Conservation (phyloP, 768 basidiomycete species). For the Termitomyces sp. region DNA sequence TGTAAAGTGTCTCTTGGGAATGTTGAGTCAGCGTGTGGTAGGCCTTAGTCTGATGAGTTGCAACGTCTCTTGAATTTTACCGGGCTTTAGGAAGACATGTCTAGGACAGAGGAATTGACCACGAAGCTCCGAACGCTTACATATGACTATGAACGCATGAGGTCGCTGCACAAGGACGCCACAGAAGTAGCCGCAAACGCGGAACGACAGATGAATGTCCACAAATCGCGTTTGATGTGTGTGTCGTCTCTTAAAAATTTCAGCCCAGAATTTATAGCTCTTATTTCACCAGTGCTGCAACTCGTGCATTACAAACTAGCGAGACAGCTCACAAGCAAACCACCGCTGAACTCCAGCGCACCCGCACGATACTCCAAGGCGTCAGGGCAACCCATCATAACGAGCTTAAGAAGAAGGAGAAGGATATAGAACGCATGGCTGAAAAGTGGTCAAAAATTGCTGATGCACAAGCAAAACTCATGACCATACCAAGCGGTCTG, state of each 20-base stretch:
- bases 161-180: conserved; percentile 56
- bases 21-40: conserved; percentile 78
- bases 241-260: conserved; percentile 23
- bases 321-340: conserved; percentile 73
- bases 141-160: conserved; percentile 79
- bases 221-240: conserved; percentile 71
- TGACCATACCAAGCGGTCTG: conserved; percentile 46
- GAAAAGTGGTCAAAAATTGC: conserved; percentile 74
- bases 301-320: conserved; percentile 51
- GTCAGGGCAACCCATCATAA: conserved; percentile 64
- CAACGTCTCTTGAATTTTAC: background rate
- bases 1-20: conserved; percentile 70
- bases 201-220: conserved; percentile 72
- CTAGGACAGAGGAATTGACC: conserved; percentile 69
- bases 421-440: conserved; percentile 68
- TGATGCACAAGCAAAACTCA: conserved; percentile 63
- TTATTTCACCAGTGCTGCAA: conserved; percentile 38
- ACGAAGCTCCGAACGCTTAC: conserved; percentile 73
- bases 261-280: background rate
- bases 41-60: conserved; percentile 20
- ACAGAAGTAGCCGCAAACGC: conserved; percentile 64
- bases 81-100: conserved; percentile 59
- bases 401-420: conserved; percentile 80
- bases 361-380: conserved; percentile 63
- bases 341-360: conserved; percentile 64